Conservation (phyloP, 176 grass and related monocot species). For the Eleusine coracana region DNA sequence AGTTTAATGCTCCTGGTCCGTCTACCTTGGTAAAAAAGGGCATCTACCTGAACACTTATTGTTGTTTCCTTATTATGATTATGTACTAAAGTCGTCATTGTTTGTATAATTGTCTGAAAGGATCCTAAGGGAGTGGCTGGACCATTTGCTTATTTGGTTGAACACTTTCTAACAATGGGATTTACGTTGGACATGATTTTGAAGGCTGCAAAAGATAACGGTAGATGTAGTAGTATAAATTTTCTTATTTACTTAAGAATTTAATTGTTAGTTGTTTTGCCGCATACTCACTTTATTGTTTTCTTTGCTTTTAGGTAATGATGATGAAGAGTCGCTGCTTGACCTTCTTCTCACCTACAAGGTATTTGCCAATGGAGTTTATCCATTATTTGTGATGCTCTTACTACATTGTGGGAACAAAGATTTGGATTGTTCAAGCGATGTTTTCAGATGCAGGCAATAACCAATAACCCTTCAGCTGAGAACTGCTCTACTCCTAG, state of each 20-base stretch:
- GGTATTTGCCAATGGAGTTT: constrained; percentile 34
- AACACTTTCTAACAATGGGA: constrained; percentile 29
- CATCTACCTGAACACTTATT: background rate
- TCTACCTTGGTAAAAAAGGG: background rate
- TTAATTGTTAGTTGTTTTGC: constrained; percentile 15
- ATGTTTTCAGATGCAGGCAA: constrained; percentile 47
- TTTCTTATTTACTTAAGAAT: constrained; percentile 14
- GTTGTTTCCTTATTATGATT: constrained; percentile 11
- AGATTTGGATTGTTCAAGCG: constrained; percentile 9
- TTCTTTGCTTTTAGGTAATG: constrained; percentile 52
- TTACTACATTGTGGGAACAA: background rate
- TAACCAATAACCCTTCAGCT: constrained; percentile 37
- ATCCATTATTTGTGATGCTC: background rate
- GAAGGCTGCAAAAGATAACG: constrained; percentile 55
- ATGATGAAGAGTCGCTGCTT: constrained; percentile 59
- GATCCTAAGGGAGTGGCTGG: background rate
- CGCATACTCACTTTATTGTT: constrained; percentile 13
- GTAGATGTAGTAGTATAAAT: constrained; percentile 33
- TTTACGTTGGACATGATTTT: constrained; percentile 52
- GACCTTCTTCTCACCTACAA: constrained; percentile 71
- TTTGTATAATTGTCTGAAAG: constrained; percentile 30
- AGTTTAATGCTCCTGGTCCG: constrained; percentile 4
- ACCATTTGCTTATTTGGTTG: constrained; percentile 35
- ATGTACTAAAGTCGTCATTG: constrained; percentile 24
- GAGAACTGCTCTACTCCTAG: constrained; percentile 29